phyloP scores from a whole-genome alignment of 257 asterid species.

The Fraxinus excelsior region DNA sequence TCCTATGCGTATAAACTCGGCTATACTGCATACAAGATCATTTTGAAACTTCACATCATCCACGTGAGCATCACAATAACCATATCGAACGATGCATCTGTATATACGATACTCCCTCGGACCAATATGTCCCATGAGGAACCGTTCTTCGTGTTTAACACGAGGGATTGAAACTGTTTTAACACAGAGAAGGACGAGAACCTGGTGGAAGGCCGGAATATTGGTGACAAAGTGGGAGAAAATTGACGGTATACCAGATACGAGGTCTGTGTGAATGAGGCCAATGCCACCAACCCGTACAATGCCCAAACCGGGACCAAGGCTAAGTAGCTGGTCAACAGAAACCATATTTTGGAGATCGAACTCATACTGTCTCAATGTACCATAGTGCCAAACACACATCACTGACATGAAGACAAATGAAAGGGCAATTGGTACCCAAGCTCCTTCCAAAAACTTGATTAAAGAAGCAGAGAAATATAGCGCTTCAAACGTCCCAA shows the following conservation, averaged over 20 bases:
- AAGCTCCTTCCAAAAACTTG: conserved; percentile 83
- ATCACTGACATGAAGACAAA: conserved; percentile 64
- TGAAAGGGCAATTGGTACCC: conserved; percentile 77
- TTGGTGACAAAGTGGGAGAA: conserved; percentile 83
- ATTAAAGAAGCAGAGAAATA: conserved; percentile 74
- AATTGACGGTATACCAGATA: conserved; percentile 73
- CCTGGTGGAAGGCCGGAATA: conserved; percentile 86
- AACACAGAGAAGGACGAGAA: conserved; percentile 68
- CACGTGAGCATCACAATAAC: conserved; percentile 72
- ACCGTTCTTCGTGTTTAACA: conserved; percentile 69
- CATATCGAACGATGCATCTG: conserved; percentile 77
- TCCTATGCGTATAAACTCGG: conserved; percentile 65
- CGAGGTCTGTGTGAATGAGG: conserved; percentile 78
- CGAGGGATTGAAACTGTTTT: conserved; percentile 78
- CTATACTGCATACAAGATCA: conserved; percentile 71
- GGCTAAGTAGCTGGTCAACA: conserved; percentile 74
- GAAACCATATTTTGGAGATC: conserved; percentile 84
- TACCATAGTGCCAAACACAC: conserved; percentile 84
- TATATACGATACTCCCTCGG: conserved; percentile 62
- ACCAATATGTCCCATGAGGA: conserved; percentile 77
- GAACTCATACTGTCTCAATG: conserved; percentile 64
- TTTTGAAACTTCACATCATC: conserved; percentile 71
- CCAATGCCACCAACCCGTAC: conserved; percentile 85
- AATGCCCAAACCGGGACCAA: conserved; percentile 74
- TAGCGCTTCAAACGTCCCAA: conserved; percentile 73